Evolutionary conservation across 2,329 filamentous ascomycete genomes (phyloP).

Genomic region (Alternaria angustiovoidea): DNA sequence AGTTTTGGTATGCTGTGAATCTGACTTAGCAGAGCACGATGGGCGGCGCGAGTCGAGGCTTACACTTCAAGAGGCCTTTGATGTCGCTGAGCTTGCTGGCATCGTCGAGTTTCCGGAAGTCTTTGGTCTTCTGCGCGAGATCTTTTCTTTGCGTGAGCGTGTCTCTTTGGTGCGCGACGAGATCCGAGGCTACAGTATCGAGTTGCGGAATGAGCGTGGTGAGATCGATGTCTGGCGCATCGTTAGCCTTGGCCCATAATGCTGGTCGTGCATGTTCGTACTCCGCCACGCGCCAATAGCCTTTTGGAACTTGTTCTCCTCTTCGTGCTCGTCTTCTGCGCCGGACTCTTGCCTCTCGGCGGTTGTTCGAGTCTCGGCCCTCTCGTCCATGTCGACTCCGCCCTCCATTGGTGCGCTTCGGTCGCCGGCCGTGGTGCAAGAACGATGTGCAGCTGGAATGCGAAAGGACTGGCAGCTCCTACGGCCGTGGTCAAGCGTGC

Average conservation of each 20-base stretch:
- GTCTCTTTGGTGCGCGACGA: constrained; percentile 91
- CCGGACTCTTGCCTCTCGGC: constrained; percentile 13
- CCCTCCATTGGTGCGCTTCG: constrained; percentile 43
- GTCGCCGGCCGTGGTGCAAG: not conserved
- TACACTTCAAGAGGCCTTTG: constrained; percentile 88
- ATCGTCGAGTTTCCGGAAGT: constrained; percentile 94
- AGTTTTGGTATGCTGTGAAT: constrained; percentile 87
- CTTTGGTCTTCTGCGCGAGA: constrained; percentile 97
- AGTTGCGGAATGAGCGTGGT: constrained; percentile 83
- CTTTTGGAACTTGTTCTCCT: constrained; percentile 90
- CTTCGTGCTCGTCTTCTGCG: constrained; percentile 51
- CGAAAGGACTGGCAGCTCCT: not conserved
- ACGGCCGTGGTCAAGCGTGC: not conserved
- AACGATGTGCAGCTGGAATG: not conserved
- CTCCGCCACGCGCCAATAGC: constrained; percentile 97
- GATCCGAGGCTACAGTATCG: constrained; percentile 93
- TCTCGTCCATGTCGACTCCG: constrained; percentile 41
- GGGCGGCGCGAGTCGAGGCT: not conserved
- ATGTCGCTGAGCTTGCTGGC: constrained; percentile 84
- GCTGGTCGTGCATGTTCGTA: constrained; percentile 53
- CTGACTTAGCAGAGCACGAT: constrained; percentile 25
- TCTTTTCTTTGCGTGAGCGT: constrained; percentile 97
- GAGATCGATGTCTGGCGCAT: constrained; percentile 78
- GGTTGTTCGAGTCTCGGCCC: constrained; percentile 15
- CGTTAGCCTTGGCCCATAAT: constrained; percentile 22